Percentiles rank a stretch among this genome's conserved stretches.
Conservation (phyloP, 2,329 filamentous ascomycete species). For the Xylariaceae sp. region DNA sequence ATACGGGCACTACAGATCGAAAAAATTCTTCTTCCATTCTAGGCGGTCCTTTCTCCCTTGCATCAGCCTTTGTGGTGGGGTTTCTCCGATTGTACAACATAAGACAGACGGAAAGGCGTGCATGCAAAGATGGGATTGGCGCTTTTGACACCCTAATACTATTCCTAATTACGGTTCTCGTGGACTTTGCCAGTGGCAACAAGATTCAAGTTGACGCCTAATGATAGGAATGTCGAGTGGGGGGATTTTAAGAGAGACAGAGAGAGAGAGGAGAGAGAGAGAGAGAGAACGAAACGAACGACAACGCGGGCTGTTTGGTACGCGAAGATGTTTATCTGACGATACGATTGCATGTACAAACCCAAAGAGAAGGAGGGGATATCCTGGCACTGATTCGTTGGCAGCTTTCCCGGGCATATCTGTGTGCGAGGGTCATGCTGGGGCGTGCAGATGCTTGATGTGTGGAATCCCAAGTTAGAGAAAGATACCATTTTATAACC, state of each 20-base stretch:
- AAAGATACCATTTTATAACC: no score
- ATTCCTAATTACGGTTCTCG: conserved; percentile 30
- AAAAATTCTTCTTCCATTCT: conserved; percentile 26
- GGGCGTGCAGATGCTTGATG: no score
- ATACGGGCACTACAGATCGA: neutral
- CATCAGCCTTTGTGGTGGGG: conserved; percentile 10
- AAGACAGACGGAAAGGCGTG: neutral
- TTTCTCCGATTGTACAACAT: conserved; percentile 13
- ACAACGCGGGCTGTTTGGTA: conserved; percentile 8
- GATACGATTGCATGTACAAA: conserved; percentile 20
- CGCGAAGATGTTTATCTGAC: conserved; percentile 14
- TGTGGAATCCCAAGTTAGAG: no score
- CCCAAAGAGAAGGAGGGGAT: conserved; percentile 3
- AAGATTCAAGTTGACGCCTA: conserved; percentile 6
- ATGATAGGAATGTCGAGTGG: conserved; percentile 1
- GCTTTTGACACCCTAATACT: conserved; percentile 15
- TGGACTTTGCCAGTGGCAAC: conserved; percentile 3
- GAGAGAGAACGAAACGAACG: neutral
- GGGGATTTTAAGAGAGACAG: neutral
- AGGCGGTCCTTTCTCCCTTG: conserved; percentile 19
- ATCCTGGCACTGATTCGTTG: conserved; percentile 3
- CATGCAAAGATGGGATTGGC: conserved; percentile 9
- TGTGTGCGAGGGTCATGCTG: conserved; percentile 8
- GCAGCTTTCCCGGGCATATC: conserved; percentile 3
- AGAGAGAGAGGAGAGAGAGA: neutral